Conservation (phyloP, 257 asterid genomes). For the Plantago major region DNA sequence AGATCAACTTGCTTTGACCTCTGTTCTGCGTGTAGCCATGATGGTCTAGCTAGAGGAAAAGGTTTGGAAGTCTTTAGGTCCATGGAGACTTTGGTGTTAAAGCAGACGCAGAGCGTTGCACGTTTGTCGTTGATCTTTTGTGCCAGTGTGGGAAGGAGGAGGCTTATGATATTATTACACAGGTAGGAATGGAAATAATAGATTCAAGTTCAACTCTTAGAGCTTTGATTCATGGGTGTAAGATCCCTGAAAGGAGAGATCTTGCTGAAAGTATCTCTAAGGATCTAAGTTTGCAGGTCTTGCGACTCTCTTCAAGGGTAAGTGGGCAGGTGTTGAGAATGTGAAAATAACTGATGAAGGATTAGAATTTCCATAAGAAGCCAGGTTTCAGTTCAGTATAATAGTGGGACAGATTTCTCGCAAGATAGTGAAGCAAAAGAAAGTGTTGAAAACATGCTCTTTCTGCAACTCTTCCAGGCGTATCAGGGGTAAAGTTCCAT, state of each 20-base stretch:
- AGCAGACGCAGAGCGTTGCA: conserved; percentile 41
- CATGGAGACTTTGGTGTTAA: conserved; percentile 32
- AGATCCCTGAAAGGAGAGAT: conserved; percentile 52
- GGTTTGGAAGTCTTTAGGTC: conserved; percentile 41
- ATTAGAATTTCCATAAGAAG: conserved; percentile 34
- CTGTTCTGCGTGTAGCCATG: conserved; percentile 54
- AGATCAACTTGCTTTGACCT: conserved; percentile 45
- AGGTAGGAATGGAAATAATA: conserved; percentile 28
- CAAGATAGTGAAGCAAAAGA: background rate
- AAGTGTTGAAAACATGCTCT: background rate
- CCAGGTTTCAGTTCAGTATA: conserved; percentile 47
- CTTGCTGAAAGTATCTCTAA: conserved; percentile 45
- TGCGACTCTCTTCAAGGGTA: conserved; percentile 53
- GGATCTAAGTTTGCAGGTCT: conserved; percentile 33
- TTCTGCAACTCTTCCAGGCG: background rate
- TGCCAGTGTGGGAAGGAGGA: conserved; percentile 55
- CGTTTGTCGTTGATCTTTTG: conserved; percentile 51
- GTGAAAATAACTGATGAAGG: conserved; percentile 49
- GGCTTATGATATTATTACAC: conserved; percentile 27
- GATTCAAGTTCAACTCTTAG: conserved; percentile 25
- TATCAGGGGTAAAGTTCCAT: too few relatives aligned
- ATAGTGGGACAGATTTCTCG: background rate
- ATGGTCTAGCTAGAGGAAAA: conserved; percentile 38
- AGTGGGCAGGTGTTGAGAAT: conserved; percentile 47
- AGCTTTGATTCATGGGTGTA: too few relatives aligned